These are phyloP conservation scores for Trypanosoma caninum DNA, from an alignment of 208 protist species.

Conservation along the genomic window DNA sequence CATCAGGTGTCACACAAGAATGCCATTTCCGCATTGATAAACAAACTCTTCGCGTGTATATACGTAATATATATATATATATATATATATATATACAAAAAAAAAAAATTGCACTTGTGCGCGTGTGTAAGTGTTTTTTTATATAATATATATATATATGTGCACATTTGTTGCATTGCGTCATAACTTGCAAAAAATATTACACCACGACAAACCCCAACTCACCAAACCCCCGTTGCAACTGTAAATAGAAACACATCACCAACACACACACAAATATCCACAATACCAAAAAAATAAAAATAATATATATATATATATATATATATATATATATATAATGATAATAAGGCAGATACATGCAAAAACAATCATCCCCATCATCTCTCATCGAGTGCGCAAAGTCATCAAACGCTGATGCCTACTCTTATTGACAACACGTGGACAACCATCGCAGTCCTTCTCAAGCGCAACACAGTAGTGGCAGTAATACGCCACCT, in stretches of 20 bases:
- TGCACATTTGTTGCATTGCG: too few relatives aligned
- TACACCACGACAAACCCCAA: too few relatives aligned
- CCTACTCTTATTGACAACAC: conserved; percentile 68
- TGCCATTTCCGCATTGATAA: conserved; percentile 16
- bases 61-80: background rate
- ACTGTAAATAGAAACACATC: too few relatives aligned
- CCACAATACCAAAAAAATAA: background rate
- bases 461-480: conserved; percentile 87
- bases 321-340: too few relatives aligned
- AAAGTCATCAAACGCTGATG: conserved; percentile 67
- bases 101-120: too few relatives aligned
- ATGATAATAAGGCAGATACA: too few relatives aligned
- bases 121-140: too few relatives aligned
- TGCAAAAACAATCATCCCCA: background rate
- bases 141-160: too few relatives aligned
- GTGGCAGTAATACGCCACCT: conserved; percentile 88
- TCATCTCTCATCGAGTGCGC: conserved; percentile 16
- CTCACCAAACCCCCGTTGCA: too few relatives aligned
- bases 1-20: conserved; percentile 3
- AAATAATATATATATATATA: too few relatives aligned
- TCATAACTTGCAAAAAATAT: too few relatives aligned
- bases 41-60: background rate
- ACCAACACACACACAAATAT: background rate
- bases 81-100: too few relatives aligned
- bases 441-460: conserved; percentile 86